Conservation (phyloP, 352 stramenopile genomes). For the Pythium pyrilobum region DNA sequence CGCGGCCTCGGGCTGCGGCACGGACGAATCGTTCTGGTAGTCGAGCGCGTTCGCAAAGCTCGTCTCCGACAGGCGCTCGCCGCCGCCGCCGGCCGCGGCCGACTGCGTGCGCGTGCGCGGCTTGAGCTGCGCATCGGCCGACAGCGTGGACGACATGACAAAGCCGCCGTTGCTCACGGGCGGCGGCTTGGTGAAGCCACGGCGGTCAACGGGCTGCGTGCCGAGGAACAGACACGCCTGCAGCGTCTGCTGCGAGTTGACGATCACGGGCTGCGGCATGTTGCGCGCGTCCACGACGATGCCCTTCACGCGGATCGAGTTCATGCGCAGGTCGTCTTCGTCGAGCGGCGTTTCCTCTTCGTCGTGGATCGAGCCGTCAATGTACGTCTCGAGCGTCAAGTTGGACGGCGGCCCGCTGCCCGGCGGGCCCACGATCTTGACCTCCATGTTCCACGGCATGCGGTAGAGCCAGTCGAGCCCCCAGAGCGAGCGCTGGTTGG, state of each 20-base stretch:
- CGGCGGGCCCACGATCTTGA: conserved; percentile 85
- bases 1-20: conserved; percentile 48
- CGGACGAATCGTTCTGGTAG: conserved; percentile 54
- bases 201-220: conserved; percentile 79
- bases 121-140: conserved; percentile 55
- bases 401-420: conserved; percentile 81
- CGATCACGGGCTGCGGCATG: conserved; percentile 79
- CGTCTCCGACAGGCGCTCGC: conserved; percentile 70
- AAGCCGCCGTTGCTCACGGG: conserved; percentile 85
- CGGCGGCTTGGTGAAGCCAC: conserved; percentile 82
- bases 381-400: conserved; percentile 85
- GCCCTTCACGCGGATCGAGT: conserved; percentile 84
- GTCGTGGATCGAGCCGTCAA: conserved; percentile 73
- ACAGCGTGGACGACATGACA: conserved; percentile 50
- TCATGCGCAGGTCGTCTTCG: conserved; percentile 81
- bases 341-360: conserved; percentile 60
- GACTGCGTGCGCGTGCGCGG: conserved; percentile 43
- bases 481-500: conserved; percentile 68
- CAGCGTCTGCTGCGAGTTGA: conserved; percentile 85
- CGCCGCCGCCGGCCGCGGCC: conserved; percentile 40
- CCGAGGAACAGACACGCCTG: conserved; percentile 84
- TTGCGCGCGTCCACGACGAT: conserved; percentile 86
- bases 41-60: conserved; percentile 30
- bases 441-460: conserved; percentile 91
- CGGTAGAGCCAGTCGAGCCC: conserved; percentile 86